Base-by-base conservation (phyloP, 495 filamentous ascomycete species). In the Tuber brumale region DNA sequence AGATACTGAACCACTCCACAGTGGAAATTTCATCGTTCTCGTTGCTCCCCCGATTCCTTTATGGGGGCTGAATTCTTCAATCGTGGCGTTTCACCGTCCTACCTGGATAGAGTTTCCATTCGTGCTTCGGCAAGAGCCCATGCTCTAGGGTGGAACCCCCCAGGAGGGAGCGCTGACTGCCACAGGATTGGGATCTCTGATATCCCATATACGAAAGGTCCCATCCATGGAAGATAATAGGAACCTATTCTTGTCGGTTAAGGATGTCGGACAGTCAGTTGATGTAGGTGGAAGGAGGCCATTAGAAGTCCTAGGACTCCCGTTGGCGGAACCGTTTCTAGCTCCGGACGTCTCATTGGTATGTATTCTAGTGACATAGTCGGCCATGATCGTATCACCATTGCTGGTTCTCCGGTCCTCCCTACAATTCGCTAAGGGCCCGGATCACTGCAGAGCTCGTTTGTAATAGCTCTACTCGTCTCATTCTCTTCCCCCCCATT, bases 31-130 rank as follows among this genome's bases (percentile, higher is more conserved):
- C 84, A 99, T 93, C 6, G 89, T 89, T 23, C 96, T 88, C 78
- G 91, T 89, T 0, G 93, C 90, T 78, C 89, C 86, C 57, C 83
- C 83, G 2, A 93, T 86, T 0, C 94, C 93, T 77, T 94, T 94
- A 84, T 95, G 93, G 66, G 98, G 85, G 83, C 88, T 93, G 84
- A 91, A 99, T 83, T 99, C 95, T 75, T 99, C 95, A 1, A 99
- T 95, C 0, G 93, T 97, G 74, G 93, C 92, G 84, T 98, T 99
- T 73, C 96, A 88, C 48, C 95, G 89, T 9, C 95, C 95, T 21
- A 92, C 94, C 84, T 97, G 98, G 74, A 99, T 94, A 84, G 88
- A 94, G 84, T 99, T 97, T 37, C 95, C 95, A 84, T 97, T 92
- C 3, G 94, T 94, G 76, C 91, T 94, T 95, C 96, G 98, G 85